Conservation (phyloP, 2,329 filamentous ascomycete genomes). For the Pseudogymnoascus destructans region DNA sequence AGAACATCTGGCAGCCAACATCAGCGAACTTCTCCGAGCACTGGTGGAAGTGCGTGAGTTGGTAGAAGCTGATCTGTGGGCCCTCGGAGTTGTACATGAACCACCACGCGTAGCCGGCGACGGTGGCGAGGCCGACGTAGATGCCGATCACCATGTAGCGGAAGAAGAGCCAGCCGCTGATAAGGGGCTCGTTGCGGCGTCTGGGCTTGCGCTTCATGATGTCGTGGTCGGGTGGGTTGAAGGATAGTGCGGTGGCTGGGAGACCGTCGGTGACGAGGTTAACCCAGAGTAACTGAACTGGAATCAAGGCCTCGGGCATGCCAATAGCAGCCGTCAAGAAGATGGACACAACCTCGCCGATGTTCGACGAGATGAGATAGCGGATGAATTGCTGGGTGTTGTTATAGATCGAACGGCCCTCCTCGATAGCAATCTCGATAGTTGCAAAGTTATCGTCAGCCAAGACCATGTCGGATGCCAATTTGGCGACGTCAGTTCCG, state of each 20-base stretch:
- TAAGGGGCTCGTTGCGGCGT: conserved; percentile 84
- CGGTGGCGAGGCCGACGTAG: conserved; percentile 89
- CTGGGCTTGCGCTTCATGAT: conserved; percentile 89
- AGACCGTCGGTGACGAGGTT: conserved; percentile 97
- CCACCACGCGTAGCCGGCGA: conserved; percentile 98
- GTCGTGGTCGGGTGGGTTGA: conserved; percentile 97
- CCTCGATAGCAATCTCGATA: conserved; percentile 89
- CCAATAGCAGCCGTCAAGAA: conserved; percentile 92
- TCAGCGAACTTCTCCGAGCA: conserved; percentile 77
- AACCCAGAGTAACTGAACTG: conserved; percentile 96
- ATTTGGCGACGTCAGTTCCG: conserved; percentile 90
- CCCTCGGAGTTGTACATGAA: conserved; percentile 92
- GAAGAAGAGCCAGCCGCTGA: conserved; percentile 94
- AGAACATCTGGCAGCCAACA: conserved; percentile 87
- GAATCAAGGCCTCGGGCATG: conserved; percentile 94
- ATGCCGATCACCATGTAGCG: conserved; percentile 92
- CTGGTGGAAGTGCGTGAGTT: conserved; percentile 86
- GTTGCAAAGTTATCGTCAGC: conserved; percentile 98
- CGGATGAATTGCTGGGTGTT: conserved; percentile 99
- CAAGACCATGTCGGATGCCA: conserved; percentile 96
- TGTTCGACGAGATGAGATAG: conserved; percentile 97
- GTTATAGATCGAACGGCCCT: conserved; percentile 97
- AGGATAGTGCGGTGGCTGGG: conserved; percentile 87
- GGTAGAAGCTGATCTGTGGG: conserved; percentile 81
- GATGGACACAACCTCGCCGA: conserved; percentile 97